Percentiles rank a stretch among this genome's conserved stretches.
phyloP scores from a whole-genome alignment of 331 rosid species.

The Cydonia oblonga region DNA sequence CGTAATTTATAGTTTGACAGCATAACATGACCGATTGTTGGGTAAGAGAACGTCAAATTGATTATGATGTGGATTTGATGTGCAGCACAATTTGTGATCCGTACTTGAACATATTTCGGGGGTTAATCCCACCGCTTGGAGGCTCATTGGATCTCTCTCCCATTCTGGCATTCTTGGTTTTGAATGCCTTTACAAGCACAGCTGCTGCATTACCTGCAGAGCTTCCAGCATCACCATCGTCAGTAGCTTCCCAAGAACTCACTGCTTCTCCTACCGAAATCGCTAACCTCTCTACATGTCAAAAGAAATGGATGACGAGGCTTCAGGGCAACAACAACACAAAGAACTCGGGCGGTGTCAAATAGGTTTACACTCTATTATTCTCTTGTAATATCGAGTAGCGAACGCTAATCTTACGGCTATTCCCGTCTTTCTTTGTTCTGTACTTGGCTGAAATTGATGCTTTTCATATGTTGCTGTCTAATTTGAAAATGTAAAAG shows the following conservation, averaged over 20 bases:
- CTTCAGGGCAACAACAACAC: constrained; percentile 39
- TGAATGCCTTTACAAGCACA: constrained; percentile 84
- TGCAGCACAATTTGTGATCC: constrained; percentile 92
- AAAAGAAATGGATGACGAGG: constrained; percentile 79
- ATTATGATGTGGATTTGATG: not conserved
- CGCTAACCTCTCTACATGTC: constrained; percentile 33
- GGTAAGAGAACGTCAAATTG: not conserved
- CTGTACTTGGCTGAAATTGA: not conserved
- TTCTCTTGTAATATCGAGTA: constrained; percentile 3
- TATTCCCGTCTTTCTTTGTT: not conserved
- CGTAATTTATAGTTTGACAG: not conserved
- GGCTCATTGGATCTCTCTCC: constrained; percentile 95
- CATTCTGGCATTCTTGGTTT: constrained; percentile 77
- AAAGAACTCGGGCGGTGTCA: constrained; percentile 21
- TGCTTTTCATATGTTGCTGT: not conserved
- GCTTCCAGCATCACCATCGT: constrained; percentile 30
- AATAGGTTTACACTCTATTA: constrained; percentile 14
- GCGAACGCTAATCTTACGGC: not conserved
- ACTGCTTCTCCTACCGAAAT: constrained; percentile 14
- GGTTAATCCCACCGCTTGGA: constrained; percentile 85
- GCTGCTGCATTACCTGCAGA: constrained; percentile 97
- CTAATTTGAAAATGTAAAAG: not conserved
- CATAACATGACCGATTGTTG: not conserved
- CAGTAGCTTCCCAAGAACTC: constrained; percentile 7
- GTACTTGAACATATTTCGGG: constrained; percentile 92